Base-by-base conservation (phyloP, 257 asterid genomes). In the Ballota nigra region DNA sequence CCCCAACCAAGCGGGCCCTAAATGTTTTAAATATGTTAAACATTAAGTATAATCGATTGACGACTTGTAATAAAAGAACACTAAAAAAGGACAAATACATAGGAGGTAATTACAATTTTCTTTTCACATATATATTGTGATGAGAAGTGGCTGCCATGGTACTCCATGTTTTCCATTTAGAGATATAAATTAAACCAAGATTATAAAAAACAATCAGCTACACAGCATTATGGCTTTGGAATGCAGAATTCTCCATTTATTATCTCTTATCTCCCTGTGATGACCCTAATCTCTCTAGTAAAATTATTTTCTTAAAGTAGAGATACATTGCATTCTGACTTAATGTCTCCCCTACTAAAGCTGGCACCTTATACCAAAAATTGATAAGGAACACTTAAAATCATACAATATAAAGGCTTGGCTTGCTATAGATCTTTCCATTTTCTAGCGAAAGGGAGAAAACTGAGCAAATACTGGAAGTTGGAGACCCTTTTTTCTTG, bases 281-380 rank as follows among this genome's bases (percentile, higher is more conserved):
- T 38, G 66, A n/a, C 28, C 57, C 1, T 33, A 8, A 70, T 23
- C 40, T 36, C 41, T 7, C 16, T 15, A 0, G 12, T 31, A 68
- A 18, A 31, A 65, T n/a, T 23, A 64, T 64, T 40, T 19, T 38
- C 45, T 43, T 41, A 24, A 65, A 41, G 2, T 22, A 65, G 57
- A 65, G 8, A 16, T 10, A 47, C 33, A 66, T 5, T 8, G 24
- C 41, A 26, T 45, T 10, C 20, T 10, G 22, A 20, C 52, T 13
- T 66, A n/a, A n/a, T 64, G 20, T 66, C 59, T 66, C 15, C 59
- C n/a, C 59, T 43, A 24, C 16, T 19, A 66, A 12, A 66, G 43
- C 55, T 43, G 53, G 26, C 11, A 41, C 38, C 23, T 66, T 66
- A 41, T 9, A 20, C 20, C 38, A 2, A 40, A 64, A 63, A 63